Conservation (phyloP, 2,329 filamentous ascomycete genomes). For the Metarhizium anisopliae region DNA sequence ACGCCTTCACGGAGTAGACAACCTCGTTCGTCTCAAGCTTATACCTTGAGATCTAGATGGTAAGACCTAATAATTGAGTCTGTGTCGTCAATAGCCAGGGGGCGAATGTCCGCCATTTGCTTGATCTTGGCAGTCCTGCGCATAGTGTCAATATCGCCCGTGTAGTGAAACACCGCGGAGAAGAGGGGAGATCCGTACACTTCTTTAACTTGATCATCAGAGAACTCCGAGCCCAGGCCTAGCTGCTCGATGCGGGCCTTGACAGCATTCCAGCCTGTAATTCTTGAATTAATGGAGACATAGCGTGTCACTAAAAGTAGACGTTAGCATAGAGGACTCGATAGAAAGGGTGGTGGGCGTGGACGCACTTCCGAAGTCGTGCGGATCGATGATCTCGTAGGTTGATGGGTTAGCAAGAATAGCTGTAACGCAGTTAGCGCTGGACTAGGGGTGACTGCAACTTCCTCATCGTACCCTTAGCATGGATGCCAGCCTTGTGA, state of each 20-base stretch:
- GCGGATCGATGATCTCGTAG: constrained; percentile 85
- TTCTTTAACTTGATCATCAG: constrained; percentile 15
- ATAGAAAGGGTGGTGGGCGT: too few relatives aligned
- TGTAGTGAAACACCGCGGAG: background rate
- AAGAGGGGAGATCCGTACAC: background rate
- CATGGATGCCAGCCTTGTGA: constrained; percentile 25
- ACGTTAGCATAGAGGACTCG: too few relatives aligned
- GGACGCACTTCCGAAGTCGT: constrained; percentile 34
- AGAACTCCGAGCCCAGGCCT: constrained; percentile 43
- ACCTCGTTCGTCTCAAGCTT: too few relatives aligned
- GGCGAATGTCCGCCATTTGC: too few relatives aligned
- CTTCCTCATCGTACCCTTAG: constrained; percentile 13
- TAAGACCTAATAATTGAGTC: too few relatives aligned
- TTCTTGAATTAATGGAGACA: constrained; percentile 56
- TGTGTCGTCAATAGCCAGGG: too few relatives aligned
- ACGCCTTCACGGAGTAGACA: too few relatives aligned
- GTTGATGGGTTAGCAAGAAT: constrained; percentile 31
- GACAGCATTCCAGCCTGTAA: constrained; percentile 93
- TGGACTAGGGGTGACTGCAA: background rate
- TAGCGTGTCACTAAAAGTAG: constrained; percentile 21
- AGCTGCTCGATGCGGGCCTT: constrained; percentile 83
- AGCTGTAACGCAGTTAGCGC: background rate
- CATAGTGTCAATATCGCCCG: background rate
- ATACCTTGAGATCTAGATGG: background rate
- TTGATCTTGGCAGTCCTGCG: too few relatives aligned